Base-by-base conservation (phyloP, 163 green algal genomes). In the Scenedesmus sp. region DNA sequence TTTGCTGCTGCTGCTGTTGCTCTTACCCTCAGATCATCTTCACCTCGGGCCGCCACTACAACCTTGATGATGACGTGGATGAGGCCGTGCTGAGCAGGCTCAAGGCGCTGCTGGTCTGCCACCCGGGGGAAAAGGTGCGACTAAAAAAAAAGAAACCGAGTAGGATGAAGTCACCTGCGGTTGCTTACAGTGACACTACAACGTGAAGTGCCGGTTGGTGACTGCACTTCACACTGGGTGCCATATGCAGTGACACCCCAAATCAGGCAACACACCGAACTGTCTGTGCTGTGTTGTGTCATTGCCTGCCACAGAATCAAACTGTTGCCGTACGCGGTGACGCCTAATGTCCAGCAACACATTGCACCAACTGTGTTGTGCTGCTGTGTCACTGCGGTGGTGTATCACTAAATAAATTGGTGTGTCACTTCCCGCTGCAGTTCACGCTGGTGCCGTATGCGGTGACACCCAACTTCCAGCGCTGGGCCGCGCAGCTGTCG, bases 391-490 rank as follows among this genome's bases (percentile, higher is more conserved):
- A 46, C 34, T 46, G 34, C 0, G 34, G 34, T 46, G 34, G 34
- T 5, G 10, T 13, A 73, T 73, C 10, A 10, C 13, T 4, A 73
- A 2, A 15, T 73, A 20, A 4, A 18, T 10, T 20, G 3, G 13
- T 73, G 64, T 13, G 18, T 10, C 26, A 18, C 15, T 34, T 16
- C 15, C 6, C 16, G 66, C 66, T 76, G 66, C 66, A 76, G 59
- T 89, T 89, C 46, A 89, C 84, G 4, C 60, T 89, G 15, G 84
- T 89, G 84, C 62, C 84, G n/a, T 89, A 89, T 62, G 84, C 84
- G 34, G 83, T 88, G 57, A 89, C 84, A 23, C 84, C 84, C 13
- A 89, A 89, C 60, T 89, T 89, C 46, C 84, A 89, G 59, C 84
- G 84, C 59, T 89, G 84, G 84, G 84, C 62, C 3, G 64, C 4